Evolutionary conservation across 768 basidiomycete species (phyloP).

Genomic region (Calocybe cyanea): DNA sequence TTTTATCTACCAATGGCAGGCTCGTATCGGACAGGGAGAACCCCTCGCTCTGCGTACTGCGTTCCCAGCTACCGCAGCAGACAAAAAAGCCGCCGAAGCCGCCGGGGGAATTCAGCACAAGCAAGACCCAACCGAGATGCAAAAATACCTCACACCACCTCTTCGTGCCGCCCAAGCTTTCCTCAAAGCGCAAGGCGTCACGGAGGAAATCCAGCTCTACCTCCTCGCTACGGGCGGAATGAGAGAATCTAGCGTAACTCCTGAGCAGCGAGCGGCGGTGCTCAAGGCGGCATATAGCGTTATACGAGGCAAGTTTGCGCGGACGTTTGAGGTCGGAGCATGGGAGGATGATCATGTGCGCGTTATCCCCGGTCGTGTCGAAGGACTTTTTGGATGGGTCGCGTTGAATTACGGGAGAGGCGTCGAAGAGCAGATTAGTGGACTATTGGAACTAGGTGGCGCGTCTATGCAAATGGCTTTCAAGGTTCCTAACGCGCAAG

Average conservation of each 20-base stretch:
- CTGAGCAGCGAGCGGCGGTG: conserved; percentile 3
- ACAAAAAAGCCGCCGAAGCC: conserved; percentile 6
- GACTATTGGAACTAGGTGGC: conserved; percentile 11
- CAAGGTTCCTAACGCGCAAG: conserved; percentile 3
- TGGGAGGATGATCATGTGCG: conserved; percentile 2
- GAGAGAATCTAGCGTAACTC: conserved; percentile 7
- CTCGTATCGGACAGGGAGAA: conserved; percentile 5
- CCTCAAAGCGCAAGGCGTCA: neutral
- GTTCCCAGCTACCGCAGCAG: conserved; percentile 5
- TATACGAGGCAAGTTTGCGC: no score
- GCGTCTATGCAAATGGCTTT: conserved; percentile 13
- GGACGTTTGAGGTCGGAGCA: conserved; percentile 1
- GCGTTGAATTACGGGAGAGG: conserved; percentile 9
- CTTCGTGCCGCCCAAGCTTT: conserved; percentile 1
- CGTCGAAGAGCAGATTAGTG: conserved; percentile 8
- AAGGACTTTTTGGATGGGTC: conserved; percentile 13
- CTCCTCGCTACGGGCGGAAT: conserved; percentile 14
- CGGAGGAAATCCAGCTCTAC: conserved; percentile 5
- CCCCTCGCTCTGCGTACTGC: conserved; percentile 1
- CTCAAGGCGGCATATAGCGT: no score
- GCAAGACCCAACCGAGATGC: conserved; percentile 1
- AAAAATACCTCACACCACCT: conserved; percentile 3
- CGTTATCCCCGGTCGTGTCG: conserved; percentile 10
- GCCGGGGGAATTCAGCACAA: conserved; percentile 11
- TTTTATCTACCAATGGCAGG: conserved; percentile 12